These are phyloP conservation scores for Cucurbita maxima DNA, from an alignment of 306 rosid species.

Conservation along the genomic window DNA sequence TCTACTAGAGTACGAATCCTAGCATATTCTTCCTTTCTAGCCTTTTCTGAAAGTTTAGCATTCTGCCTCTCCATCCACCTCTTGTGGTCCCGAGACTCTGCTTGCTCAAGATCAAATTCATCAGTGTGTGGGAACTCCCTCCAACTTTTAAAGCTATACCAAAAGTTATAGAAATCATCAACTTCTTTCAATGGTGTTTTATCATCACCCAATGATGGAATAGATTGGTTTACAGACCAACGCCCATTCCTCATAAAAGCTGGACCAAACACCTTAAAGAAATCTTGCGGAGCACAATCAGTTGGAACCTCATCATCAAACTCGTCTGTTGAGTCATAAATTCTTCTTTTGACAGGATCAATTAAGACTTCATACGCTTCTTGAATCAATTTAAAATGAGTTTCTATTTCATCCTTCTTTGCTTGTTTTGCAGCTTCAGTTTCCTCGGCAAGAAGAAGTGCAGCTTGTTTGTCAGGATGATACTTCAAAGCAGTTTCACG, in stretches of 20 bases:
- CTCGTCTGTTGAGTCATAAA: slow-evolving; percentile 96
- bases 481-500: slow-evolving; percentile 87
- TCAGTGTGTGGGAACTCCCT: slow-evolving; percentile 97
- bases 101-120: slow-evolving; percentile 92
- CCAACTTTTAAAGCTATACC: slow-evolving; percentile 94
- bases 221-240: slow-evolving; percentile 74
- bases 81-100: slow-evolving; percentile 89
- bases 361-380: slow-evolving; percentile 77
- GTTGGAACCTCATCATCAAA: slow-evolving; percentile 92
- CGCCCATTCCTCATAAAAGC: slow-evolving; percentile 94
- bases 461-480: slow-evolving; percentile 96
- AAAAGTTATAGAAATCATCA: slow-evolving; percentile 71
- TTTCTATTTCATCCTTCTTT: slow-evolving; percentile 81
- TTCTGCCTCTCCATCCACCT: slow-evolving; percentile 99
- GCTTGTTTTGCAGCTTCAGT: slow-evolving; percentile 71
- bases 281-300: slow-evolving; percentile 87
- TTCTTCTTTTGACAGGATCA: slow-evolving; percentile 78
- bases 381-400: slow-evolving; percentile 74
- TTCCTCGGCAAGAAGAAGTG: slow-evolving; percentile 68
- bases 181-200: slow-evolving; percentile 46
- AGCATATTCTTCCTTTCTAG: slow-evolving; percentile 87
- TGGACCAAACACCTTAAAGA: slow-evolving; percentile 83
- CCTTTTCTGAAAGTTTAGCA: slow-evolving; percentile 80
- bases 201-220: slow-evolving; percentile 83
- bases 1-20: slow-evolving; percentile 79